Evolutionary conservation across 2,329 filamentous ascomycete genomes (phyloP).

Genomic region (Phaeosphaeria sp.): DNA sequence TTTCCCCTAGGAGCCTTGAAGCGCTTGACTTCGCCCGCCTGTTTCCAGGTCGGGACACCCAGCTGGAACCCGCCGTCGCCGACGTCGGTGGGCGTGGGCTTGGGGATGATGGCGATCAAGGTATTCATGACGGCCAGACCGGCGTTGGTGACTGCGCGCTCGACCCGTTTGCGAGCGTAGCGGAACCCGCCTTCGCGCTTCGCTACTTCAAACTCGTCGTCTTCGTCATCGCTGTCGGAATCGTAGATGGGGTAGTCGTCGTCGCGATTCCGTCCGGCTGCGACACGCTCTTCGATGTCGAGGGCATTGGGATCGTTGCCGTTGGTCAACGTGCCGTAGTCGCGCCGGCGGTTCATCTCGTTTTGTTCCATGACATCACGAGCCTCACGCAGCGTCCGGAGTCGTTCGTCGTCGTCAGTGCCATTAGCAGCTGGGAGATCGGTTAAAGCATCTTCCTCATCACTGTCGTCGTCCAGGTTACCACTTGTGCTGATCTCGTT

Average conservation of each 20-base stretch:
- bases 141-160: conserved; percentile 58
- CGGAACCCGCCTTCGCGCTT: conserved; percentile 76
- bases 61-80: conserved; percentile 50
- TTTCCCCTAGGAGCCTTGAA: conserved; percentile 81
- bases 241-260: conserved; percentile 90
- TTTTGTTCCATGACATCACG: conserved; percentile 60
- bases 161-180: conserved; percentile 67
- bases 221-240: conserved; percentile 82
- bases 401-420: conserved; percentile 52
- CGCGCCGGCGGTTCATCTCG: conserved; percentile 56
- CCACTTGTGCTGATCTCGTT: conserved; percentile 79
- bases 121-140: conserved; percentile 42
- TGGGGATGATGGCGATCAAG: conserved; percentile 41
- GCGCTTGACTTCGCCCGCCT: conserved; percentile 50
- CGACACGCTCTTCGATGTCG: conserved; percentile 86
- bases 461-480: conserved; percentile 77
- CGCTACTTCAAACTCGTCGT: conserved; percentile 78
- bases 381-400: conserved; percentile 58
- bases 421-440: conserved; percentile 34
- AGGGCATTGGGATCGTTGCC: conserved; percentile 53
- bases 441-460: conserved; percentile 59
- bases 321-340: conserved; percentile 53
- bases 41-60: conserved; percentile 53
- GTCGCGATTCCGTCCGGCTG: conserved; percentile 64
- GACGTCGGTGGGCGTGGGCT: conserved; percentile 53